These are phyloP conservation scores for Rubroshorea leprosula DNA, from an alignment of 345 rosid genomes.

Conservation along the genomic window DNA sequence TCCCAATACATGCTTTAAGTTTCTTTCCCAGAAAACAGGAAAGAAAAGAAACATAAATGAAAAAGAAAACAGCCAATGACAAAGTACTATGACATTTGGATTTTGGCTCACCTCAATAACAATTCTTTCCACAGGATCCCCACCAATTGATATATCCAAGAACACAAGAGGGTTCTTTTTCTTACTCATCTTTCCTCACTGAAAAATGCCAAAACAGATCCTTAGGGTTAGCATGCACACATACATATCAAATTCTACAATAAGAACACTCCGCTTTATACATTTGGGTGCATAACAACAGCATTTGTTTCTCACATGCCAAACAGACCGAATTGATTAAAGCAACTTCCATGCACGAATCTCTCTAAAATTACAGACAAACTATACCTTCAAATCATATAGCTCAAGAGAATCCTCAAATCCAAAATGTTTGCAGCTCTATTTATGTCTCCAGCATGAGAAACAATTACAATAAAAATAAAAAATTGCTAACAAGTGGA, in stretches of 20 bases:
- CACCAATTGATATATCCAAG: slow-evolving; percentile 68
- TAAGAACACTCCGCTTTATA: not conserved
- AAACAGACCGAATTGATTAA: not conserved
- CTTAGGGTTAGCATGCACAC: not conserved
- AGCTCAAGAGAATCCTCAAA: not conserved
- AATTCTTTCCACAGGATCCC: slow-evolving; percentile 61
- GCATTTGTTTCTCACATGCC: too few relatives aligned
- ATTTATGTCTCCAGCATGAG: not conserved
- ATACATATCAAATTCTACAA: not conserved
- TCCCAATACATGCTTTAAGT: not conserved
- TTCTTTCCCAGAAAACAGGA: not conserved
- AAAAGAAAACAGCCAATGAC: not conserved
- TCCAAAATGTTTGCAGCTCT: too few relatives aligned
- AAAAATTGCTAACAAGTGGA: not conserved
- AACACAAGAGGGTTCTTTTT: slow-evolving; percentile 73
- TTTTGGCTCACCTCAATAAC: slow-evolving; percentile 65
- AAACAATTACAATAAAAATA: too few relatives aligned
- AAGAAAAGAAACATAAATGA: not conserved
- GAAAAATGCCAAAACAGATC: slow-evolving; percentile 12
- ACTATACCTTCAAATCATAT: not conserved
- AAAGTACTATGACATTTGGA: not conserved
- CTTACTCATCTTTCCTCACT: slow-evolving; percentile 51
- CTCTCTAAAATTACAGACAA: not conserved
- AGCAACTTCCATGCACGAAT: not conserved
- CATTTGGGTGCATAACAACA: not conserved